A percentile compares a stretch with the other conserved stretches of the same genome.
Evolutionary conservation across 2,329 filamentous ascomycete genomes (phyloP).

Genomic region (Colletotrichum sp.): DNA sequence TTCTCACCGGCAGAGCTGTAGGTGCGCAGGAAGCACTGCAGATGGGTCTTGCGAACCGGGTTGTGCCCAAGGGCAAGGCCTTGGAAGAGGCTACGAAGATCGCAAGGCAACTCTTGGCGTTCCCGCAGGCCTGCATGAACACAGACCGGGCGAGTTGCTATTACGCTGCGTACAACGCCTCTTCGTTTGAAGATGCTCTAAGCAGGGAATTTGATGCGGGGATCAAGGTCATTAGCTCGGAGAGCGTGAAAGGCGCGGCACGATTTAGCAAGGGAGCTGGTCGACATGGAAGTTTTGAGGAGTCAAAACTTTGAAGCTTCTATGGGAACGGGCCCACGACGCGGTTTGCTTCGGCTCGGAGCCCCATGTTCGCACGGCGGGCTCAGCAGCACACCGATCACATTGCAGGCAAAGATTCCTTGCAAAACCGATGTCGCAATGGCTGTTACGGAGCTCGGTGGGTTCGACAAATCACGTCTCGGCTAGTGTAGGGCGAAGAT

Average conservation of each 20-base stretch:
- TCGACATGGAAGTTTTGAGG: not conserved
- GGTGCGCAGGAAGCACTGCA: conserved; percentile 51
- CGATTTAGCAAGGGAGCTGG: not conserved
- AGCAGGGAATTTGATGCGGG: conserved; percentile 51
- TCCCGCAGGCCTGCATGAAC: conserved; percentile 59
- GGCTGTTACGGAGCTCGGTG: not conserved
- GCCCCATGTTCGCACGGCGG: not conserved
- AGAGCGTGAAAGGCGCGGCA: conserved; percentile 37
- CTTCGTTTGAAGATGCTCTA: conserved; percentile 55
- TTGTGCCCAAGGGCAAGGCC: conserved; percentile 55
- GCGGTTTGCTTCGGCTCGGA: not conserved
- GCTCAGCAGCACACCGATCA: not conserved
- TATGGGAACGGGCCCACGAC: not conserved
- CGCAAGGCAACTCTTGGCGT: conserved; percentile 49
- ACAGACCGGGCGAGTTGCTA: conserved; percentile 53
- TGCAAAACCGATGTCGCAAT: not conserved
- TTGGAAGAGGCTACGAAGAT: conserved; percentile 53
- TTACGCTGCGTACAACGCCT: conserved; percentile 53
- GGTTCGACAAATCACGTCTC: not conserved
- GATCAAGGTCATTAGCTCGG: conserved; percentile 41
- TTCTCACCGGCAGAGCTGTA: conserved; percentile 57
- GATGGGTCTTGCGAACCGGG: conserved; percentile 58
- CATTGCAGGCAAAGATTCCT: not conserved
- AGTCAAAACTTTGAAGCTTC: not conserved
- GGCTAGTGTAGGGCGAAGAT: not conserved